These are phyloP conservation scores for Scedosporium dehoogii DNA, from an alignment of 2,329 filamentous ascomycete genomes.

Conservation along the genomic window DNA sequence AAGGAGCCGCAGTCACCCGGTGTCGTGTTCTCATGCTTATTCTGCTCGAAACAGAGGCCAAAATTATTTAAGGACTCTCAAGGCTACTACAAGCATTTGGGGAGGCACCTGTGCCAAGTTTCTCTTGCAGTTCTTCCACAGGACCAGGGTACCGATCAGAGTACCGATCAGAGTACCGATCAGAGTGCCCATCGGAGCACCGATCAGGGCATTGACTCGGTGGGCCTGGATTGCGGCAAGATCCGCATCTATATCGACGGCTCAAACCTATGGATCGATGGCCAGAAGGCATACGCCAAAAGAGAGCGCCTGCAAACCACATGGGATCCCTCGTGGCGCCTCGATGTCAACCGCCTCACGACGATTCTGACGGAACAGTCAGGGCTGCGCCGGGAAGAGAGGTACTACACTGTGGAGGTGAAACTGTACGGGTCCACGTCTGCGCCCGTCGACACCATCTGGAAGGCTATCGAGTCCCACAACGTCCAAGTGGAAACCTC, in stretches of 20 bases:
- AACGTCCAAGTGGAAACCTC: background rate
- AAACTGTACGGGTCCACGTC: background rate
- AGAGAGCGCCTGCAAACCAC: background rate
- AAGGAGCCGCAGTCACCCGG: too few species aligned
- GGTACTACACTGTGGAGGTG: background rate
- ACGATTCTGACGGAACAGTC: background rate
- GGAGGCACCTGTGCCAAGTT: too few species aligned
- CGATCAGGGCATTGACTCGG: too few species aligned
- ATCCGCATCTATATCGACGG: background rate
- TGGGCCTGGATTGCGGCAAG: background rate
- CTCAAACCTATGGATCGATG: background rate
- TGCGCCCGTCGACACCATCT: background rate
- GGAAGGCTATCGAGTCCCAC: background rate
- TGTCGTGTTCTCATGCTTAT: too few species aligned
- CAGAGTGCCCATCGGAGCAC: too few species aligned
- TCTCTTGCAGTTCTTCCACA: too few species aligned
- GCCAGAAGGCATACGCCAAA: constrained; percentile 1
- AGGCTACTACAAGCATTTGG: too few species aligned
- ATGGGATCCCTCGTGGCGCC: background rate
- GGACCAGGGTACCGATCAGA: too few species aligned
- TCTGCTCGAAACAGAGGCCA: too few species aligned
- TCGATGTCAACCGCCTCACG: background rate
- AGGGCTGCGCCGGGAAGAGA: background rate
- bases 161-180: too few species aligned
- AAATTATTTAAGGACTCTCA: too few species aligned